Conservation (phyloP, 164 flowering plant species). For the Euptelea pleiosperma region DNA sequence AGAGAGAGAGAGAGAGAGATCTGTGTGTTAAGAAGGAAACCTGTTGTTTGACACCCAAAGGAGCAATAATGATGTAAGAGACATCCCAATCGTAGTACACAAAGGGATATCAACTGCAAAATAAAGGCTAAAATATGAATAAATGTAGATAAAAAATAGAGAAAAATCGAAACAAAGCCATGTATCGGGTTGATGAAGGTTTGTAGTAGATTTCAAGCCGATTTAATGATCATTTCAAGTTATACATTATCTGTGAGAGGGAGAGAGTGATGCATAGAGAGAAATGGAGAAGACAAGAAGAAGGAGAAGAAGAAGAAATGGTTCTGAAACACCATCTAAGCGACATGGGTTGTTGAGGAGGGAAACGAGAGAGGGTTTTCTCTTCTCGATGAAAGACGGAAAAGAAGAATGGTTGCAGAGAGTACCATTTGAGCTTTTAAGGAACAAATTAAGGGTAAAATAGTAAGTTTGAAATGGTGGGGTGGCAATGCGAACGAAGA, state of each 20-base stretch:
- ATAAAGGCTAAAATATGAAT: conserved; percentile 30
- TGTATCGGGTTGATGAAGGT: conserved; percentile 1
- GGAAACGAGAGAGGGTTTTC: too few species aligned
- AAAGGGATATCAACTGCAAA: conserved; percentile 52
- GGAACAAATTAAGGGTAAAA: too few species aligned
- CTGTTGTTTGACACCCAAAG: conserved; percentile 79
- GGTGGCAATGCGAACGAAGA: too few species aligned
- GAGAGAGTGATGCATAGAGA: too few species aligned
- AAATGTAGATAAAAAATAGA: conserved; percentile 29
- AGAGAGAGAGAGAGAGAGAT: conserved; percentile 8
- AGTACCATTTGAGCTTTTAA: too few species aligned
- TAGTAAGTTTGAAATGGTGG: too few species aligned
- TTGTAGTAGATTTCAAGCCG: conserved; percentile 3
- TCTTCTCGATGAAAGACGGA: too few species aligned
- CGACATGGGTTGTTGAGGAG: too few species aligned
- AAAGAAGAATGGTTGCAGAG: too few species aligned
- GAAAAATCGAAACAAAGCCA: conserved; percentile 25
- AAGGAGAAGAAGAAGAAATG: not conserved
- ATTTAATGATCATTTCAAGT: not conserved
- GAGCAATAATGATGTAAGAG: conserved; percentile 64
- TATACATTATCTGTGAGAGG: conserved; percentile 19
- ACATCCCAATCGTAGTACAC: conserved; percentile 44
- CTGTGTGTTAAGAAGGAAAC: conserved; percentile 28
- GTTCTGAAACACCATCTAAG: too few species aligned
- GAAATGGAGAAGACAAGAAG: not conserved